Evolutionary conservation across 257 asterid genomes (phyloP).

Genomic region (Nicotiana attenuata): DNA sequence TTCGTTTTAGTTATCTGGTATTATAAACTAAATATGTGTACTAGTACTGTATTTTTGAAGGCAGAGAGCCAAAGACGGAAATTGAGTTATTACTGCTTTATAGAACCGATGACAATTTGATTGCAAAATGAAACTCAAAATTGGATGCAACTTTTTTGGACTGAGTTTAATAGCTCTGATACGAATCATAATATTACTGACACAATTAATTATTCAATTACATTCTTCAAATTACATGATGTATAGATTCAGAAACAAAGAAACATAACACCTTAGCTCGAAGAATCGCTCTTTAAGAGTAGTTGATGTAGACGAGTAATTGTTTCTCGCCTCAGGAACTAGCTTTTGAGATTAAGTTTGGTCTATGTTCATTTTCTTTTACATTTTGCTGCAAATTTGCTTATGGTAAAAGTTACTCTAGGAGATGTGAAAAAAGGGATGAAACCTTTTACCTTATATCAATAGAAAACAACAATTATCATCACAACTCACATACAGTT

Average conservation of each 20-base stretch:
- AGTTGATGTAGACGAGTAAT: slow-evolving; percentile 49
- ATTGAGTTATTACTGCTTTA: too few relatives aligned
- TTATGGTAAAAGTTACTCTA: background rate
- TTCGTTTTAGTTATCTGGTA: too few relatives aligned
- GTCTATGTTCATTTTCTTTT: background rate
- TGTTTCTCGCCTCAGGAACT: slow-evolving; percentile 26
- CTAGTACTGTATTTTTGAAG: too few relatives aligned
- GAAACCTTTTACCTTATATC: background rate
- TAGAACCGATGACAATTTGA: too few relatives aligned
- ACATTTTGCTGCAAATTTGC: background rate
- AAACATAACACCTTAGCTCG: background rate
- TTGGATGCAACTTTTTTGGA: too few relatives aligned
- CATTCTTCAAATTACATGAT: background rate
- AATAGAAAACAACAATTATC: background rate
- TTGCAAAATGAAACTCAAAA: too few relatives aligned
- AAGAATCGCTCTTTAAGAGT: background rate
- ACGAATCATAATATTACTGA: too few relatives aligned
- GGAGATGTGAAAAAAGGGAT: background rate
- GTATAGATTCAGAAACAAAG: too few relatives aligned
- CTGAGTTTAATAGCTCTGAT: too few relatives aligned
- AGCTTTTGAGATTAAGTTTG: background rate
- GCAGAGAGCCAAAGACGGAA: too few relatives aligned
- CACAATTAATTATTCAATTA: background rate
- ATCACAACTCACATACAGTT: background rate
- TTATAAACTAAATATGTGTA: too few relatives aligned